A percentile compares a stretch with the other conserved stretches of the same genome.
Conservation (phyloP, 371 early-diverging fungal genomes). For the Rhizopus sp. region DNA sequence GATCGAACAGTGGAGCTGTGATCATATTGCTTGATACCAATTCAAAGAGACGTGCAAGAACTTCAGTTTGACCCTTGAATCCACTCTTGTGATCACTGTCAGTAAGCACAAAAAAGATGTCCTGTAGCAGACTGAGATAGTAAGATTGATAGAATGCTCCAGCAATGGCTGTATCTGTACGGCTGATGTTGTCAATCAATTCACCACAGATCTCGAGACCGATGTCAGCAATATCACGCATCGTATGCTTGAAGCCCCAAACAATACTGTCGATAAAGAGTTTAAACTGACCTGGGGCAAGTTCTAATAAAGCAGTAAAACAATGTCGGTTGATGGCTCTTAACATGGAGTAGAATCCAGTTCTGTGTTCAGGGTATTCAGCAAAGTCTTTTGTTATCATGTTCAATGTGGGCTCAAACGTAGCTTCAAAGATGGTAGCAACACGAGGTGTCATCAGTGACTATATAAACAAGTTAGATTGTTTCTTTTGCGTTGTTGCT, state of each 20-base stretch:
- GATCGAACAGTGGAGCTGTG: constrained; percentile 80
- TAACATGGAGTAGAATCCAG: constrained; percentile 90
- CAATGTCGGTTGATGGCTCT: constrained; percentile 85
- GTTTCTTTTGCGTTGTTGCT: background rate
- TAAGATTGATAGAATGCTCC: constrained; percentile 91
- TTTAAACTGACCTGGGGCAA: constrained; percentile 86
- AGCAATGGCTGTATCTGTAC: constrained; percentile 75
- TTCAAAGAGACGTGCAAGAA: constrained; percentile 87
- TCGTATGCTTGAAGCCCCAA: constrained; percentile 99
- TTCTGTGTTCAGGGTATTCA: constrained; percentile 96
- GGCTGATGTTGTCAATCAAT: constrained; percentile 77
- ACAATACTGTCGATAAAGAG: constrained; percentile 90
- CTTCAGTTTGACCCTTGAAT: constrained; percentile 89
- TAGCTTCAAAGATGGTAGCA: constrained; percentile 83
- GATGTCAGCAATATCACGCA: constrained; percentile 95
- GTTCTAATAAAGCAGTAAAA: constrained; percentile 85
- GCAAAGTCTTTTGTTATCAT: constrained; percentile 98
- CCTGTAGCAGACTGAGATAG: constrained; percentile 87
- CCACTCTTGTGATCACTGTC: constrained; percentile 95
- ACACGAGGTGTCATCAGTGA: constrained; percentile 79
- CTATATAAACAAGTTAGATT: constrained; percentile 32
- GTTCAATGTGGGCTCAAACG: constrained; percentile 93
- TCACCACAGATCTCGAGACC: constrained; percentile 87
- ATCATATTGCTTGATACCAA: constrained; percentile 83
- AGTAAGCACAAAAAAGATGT: constrained; percentile 95